Conservation (phyloP, 257 asterid species). For the Nicotiana paniculata region DNA sequence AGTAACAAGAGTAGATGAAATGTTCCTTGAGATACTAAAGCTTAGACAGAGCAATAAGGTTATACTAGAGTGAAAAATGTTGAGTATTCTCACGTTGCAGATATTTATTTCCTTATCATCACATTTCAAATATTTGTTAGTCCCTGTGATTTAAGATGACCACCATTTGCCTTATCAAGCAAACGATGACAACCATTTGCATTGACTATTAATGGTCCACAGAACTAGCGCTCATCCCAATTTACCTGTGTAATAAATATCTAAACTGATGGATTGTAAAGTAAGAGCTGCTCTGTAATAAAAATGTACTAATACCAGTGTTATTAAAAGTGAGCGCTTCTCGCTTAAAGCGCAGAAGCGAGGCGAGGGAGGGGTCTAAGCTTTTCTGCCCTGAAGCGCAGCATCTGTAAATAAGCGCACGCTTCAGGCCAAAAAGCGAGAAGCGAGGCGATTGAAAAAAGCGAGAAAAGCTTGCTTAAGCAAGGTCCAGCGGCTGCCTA, state of each 20-base stretch:
- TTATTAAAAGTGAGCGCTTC: no score
- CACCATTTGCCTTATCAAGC: no score
- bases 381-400: no score
- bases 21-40: neutral
- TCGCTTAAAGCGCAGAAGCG: no score
- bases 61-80: neutral
- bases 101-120: neutral
- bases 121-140: neutral
- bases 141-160: no score
- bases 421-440: no score
- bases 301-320: neutral
- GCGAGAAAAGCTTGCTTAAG: no score
- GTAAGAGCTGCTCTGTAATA: neutral
- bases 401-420: no score
- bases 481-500: no score
- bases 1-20: neutral
- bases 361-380: no score
- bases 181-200: neutral
- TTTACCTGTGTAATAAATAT: neutral
- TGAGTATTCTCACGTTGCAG: neutral
- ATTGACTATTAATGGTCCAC: neutral
- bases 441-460: no score
- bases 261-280: neutral
- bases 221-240: neutral
- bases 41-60: neutral